Evolutionary conservation across 768 basidiomycete species (phyloP).

Genomic region (Panellus pusillus): DNA sequence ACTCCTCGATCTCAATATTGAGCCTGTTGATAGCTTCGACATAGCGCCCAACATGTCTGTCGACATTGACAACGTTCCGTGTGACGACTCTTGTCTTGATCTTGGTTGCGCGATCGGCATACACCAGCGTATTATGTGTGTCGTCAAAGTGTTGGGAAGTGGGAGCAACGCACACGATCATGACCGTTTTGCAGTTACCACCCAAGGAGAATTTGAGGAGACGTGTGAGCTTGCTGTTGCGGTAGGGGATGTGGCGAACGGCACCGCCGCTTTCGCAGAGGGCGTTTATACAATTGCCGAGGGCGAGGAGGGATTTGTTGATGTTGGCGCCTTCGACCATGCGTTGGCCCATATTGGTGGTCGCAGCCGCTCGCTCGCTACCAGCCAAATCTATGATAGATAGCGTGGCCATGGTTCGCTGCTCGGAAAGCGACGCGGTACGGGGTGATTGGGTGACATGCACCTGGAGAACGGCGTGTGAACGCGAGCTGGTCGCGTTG

Average conservation of each 20-base stretch:
- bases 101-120: slow-evolving; percentile 96
- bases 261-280: slow-evolving; percentile 93
- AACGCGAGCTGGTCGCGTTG: slow-evolving; percentile 95
- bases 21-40: slow-evolving; percentile 92
- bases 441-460: slow-evolving; percentile 87
- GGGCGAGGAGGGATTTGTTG: slow-evolving; percentile 95
- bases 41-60: slow-evolving; percentile 93
- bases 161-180: slow-evolving; percentile 98
- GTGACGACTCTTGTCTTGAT: slow-evolving; percentile 98
- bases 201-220: slow-evolving; percentile 97
- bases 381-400: slow-evolving; percentile 99
- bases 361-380: slow-evolving; percentile 94
- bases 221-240: slow-evolving; percentile 97
- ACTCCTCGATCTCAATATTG: slow-evolving; percentile 77
- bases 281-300: slow-evolving; percentile 98
- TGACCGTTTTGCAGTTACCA: slow-evolving; percentile 98
- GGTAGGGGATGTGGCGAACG: slow-evolving; percentile 89
- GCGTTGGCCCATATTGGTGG: slow-evolving; percentile 94
- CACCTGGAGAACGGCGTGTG: slow-evolving; percentile 96
- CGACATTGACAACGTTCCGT: slow-evolving; percentile 91
- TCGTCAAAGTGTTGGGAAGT: slow-evolving; percentile 97
- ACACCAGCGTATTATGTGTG: slow-evolving; percentile 96
- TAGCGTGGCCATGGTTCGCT: slow-evolving; percentile 83
- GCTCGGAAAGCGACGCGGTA: slow-evolving; percentile 80
- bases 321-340: slow-evolving; percentile 99